Evolutionary conservation across 768 basidiomycete genomes (phyloP).

Genomic region (Atractiella rhizophila): DNA sequence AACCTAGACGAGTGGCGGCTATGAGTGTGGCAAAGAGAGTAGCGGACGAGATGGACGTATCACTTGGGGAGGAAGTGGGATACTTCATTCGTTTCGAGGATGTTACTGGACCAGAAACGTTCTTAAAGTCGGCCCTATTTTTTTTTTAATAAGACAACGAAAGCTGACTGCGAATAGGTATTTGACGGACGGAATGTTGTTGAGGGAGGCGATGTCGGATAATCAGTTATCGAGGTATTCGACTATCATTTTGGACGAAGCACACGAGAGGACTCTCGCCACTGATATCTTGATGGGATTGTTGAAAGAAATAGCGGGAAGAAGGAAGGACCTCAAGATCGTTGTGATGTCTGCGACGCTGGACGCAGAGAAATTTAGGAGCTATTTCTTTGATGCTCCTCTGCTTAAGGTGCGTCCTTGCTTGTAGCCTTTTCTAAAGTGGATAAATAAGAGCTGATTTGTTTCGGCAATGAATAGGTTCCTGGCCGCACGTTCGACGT

Average conservation of each 20-base stretch:
- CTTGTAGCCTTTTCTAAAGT: too few species aligned
- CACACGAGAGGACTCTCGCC: slow-evolving; percentile 88
- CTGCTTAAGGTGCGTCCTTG: slow-evolving; percentile 21
- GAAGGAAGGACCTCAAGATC: slow-evolving; percentile 70
- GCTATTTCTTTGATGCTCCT: slow-evolving; percentile 45
- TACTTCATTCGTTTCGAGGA: slow-evolving; percentile 98
- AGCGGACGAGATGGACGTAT: slow-evolving; percentile 94
- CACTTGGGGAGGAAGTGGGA: slow-evolving; percentile 79
- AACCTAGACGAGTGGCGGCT: slow-evolving; percentile 83
- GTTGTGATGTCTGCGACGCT: slow-evolving; percentile 97
- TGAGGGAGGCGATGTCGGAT: slow-evolving; percentile 63
- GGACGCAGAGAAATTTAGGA: slow-evolving; percentile 86
- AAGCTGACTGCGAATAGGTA: slow-evolving; percentile 26
- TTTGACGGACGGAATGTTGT: slow-evolving; percentile 96
- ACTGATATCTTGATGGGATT: slow-evolving; percentile 98
- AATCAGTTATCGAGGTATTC: slow-evolving; percentile 67
- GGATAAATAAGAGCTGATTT: slow-evolving; percentile 35
- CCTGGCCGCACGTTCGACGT: slow-evolving; percentile 86
- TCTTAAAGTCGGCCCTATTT: slow-evolving; percentile 36
- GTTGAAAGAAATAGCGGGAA: slow-evolving; percentile 54
- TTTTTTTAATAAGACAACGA: background rate
- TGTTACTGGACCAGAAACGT: slow-evolving; percentile 73
- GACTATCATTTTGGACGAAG: slow-evolving; percentile 95
- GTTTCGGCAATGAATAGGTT: too few species aligned
- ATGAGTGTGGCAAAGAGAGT: slow-evolving; percentile 98